Evolutionary conservation across 495 filamentous ascomycete species (phyloP).

Genomic region (Cladorrhinum samala): DNA sequence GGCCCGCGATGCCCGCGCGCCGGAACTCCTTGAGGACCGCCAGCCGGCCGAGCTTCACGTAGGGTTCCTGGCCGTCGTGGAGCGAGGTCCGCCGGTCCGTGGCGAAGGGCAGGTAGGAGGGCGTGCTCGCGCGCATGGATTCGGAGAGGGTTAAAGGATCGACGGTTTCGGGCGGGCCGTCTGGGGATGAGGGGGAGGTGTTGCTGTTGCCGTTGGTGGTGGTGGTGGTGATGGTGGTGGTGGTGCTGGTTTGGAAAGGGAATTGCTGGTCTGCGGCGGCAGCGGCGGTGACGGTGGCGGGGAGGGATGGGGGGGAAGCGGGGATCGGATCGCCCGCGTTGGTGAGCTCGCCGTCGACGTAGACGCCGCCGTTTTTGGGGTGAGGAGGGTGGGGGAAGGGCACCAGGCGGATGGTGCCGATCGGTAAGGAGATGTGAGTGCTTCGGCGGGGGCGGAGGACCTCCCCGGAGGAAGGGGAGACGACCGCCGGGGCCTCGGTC

Average conservation of each 20-base stretch:
- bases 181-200: constrained; percentile 7
- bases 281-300: no score
- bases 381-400: constrained; percentile 68
- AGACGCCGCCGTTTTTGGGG: constrained; percentile 39
- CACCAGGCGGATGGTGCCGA: constrained; percentile 71
- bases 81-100: constrained; percentile 36
- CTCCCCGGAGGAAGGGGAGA: constrained; percentile 24
- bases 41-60: constrained; percentile 73
- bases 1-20: constrained; percentile 52
- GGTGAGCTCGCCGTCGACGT: constrained; percentile 30
- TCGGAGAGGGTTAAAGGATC: no score
- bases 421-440: constrained; percentile 41
- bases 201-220: background rate
- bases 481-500: constrained; percentile 28
- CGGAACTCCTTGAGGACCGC: constrained; percentile 59
- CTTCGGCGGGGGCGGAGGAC: constrained; percentile 29
- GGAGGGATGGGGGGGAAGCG: constrained; percentile 6
- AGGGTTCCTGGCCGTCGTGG: constrained; percentile 59
- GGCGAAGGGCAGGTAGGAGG: no score
- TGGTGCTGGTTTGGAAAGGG: constrained; percentile 2
- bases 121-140: no score
- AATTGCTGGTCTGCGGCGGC: no score
- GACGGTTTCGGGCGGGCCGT: no score
- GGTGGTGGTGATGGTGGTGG: constrained; percentile 20
- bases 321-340: constrained; percentile 4